phyloP scores from a whole-genome alignment of 768 basidiomycete genomes.

The Pholiota microspora region DNA sequence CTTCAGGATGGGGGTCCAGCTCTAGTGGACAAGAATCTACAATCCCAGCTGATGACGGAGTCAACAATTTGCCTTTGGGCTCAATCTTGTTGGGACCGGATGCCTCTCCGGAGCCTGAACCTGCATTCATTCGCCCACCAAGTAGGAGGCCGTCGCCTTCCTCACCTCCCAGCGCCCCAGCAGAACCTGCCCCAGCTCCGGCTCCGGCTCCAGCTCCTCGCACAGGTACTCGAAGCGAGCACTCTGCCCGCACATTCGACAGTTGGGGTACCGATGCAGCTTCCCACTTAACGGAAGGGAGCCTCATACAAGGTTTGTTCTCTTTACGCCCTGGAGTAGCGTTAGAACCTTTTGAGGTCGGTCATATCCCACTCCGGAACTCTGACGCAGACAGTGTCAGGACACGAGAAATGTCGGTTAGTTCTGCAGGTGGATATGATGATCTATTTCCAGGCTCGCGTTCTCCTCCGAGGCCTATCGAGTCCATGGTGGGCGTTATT shows the following conservation, averaged over 20 bases:
- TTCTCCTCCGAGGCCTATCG: constrained; percentile 20
- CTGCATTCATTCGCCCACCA: neutral
- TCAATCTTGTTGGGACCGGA: constrained; percentile 9
- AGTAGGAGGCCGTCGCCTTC: neutral
- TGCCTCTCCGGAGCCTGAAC: neutral
- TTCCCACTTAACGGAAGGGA: constrained; percentile 15
- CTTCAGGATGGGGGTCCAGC: constrained; percentile 11
- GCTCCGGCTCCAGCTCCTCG: neutral
- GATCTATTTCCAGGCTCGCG: neutral
- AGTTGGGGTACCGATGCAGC: constrained; percentile 17
- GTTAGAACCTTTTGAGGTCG: neutral
- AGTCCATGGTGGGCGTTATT: constrained; percentile 25
- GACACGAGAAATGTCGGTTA: constrained; percentile 14
- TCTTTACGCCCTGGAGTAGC: constrained; percentile 7
- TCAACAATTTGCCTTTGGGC: constrained; percentile 6
- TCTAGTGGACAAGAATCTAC: neutral
- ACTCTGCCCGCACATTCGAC: constrained; percentile 1
- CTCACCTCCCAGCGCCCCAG: neutral
- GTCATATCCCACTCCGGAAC: constrained; percentile 7
- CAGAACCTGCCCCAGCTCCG: constrained; percentile 1
- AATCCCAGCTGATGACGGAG: constrained; percentile 1
- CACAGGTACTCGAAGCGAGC: neutral
- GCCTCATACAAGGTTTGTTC: constrained; percentile 15
- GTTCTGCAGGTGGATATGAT: constrained; percentile 8
- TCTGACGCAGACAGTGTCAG: constrained; percentile 14